phyloP scores from a whole-genome alignment of 2,329 filamentous ascomycete species.

The Zymoseptoria crescenta region DNA sequence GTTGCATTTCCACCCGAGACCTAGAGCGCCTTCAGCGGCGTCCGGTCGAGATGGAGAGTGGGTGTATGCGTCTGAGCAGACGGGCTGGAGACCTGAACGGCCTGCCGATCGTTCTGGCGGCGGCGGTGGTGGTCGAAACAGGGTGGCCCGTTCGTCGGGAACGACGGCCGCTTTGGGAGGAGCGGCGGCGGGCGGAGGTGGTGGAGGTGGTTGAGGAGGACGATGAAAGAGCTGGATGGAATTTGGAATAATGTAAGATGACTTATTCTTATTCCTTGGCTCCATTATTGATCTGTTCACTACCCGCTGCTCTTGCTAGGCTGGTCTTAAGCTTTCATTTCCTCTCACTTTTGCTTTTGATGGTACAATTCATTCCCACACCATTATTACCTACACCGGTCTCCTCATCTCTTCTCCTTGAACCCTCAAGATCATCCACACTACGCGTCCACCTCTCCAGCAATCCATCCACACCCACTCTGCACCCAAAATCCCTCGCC shows the following conservation, averaged over 20 bases:
- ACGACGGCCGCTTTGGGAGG: no score
- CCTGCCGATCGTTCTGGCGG: not conserved
- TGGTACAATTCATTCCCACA: not conserved
- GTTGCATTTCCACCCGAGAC: not conserved
- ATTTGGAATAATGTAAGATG: not conserved
- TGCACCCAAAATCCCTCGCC: constrained; percentile 20
- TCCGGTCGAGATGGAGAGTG: not conserved
- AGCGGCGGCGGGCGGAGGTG: no score
- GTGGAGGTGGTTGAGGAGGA: not conserved
- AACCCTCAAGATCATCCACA: no score
- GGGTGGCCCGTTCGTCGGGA: not conserved
- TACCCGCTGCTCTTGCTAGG: no score
- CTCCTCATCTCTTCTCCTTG: not conserved
- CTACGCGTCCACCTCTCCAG: constrained; percentile 2
- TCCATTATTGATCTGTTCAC: no score
- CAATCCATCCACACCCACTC: constrained; percentile 20
- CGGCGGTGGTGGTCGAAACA: not conserved
- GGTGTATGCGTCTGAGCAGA: not conserved
- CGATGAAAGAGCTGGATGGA: no score
- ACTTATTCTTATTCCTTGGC: not conserved
- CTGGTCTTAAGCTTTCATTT: no score
- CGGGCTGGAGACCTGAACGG: not conserved
- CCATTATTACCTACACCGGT: not conserved
- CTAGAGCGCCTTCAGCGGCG: no score
- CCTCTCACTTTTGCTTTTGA: no score